Evolutionary conservation across 257 asterid genomes (phyloP).

Genomic region (Solanum commersonii): DNA sequence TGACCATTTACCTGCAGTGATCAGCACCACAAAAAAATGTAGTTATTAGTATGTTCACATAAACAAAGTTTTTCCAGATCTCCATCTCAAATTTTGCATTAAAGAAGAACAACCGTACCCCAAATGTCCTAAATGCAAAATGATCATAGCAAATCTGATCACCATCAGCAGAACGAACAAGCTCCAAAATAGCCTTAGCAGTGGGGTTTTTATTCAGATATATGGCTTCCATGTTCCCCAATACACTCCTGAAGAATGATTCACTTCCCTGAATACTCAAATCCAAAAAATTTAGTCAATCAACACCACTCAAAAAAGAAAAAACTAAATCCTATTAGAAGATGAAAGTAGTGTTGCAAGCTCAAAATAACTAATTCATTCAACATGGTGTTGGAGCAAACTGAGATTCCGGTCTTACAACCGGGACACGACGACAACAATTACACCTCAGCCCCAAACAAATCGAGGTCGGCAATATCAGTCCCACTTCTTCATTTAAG

Average conservation of each 20-base stretch:
- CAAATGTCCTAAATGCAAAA: conserved; percentile 79
- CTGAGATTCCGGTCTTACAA: too few relatives aligned
- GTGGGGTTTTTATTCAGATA: conserved; percentile 77
- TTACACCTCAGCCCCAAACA: background rate
- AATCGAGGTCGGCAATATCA: background rate
- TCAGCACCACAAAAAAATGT: background rate
- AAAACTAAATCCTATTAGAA: background rate
- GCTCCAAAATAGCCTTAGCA: conserved; percentile 71
- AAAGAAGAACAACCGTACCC: conserved; percentile 30
- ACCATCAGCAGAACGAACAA: conserved; percentile 53
- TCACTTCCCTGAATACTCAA: conserved; percentile 56
- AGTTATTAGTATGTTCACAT: background rate
- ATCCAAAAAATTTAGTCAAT: background rate
- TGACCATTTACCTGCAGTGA: conserved; percentile 54
- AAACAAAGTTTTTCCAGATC: background rate
- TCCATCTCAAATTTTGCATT: background rate
- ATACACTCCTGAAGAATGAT: conserved; percentile 65
- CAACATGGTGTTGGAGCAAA: background rate
- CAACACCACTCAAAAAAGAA: background rate
- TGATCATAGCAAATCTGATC: conserved; percentile 81
- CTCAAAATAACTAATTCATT: background rate
- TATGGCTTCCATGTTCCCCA: conserved; percentile 62
- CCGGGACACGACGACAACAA: background rate
- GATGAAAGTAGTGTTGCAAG: background rate
- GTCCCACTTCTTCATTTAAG: background rate